Conservation (phyloP, 495 filamentous ascomycete species). For the Penicillium lagena region DNA sequence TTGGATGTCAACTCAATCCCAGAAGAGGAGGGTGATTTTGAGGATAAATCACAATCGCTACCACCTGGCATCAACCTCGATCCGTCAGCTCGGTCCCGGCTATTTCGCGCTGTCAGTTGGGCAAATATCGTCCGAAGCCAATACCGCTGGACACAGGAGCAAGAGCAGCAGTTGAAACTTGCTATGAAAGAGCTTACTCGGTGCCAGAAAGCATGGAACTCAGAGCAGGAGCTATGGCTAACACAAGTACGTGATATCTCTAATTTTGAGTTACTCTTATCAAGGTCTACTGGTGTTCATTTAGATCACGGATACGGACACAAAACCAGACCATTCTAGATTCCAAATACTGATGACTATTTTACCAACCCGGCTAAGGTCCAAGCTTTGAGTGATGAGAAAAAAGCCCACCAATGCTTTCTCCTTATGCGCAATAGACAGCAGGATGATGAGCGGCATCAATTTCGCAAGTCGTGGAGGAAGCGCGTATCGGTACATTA, state of each 20-base stretch:
- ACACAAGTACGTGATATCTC: constrained; percentile 22
- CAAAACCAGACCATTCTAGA: too few species aligned
- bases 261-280: neutral
- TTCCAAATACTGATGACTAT: neutral
- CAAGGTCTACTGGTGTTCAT: too few species aligned
- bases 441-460: constrained; percentile 30
- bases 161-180: constrained; percentile 24
- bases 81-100: constrained; percentile 6
- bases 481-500: constrained; percentile 15
- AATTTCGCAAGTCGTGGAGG: constrained; percentile 35
- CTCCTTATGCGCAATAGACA: constrained; percentile 29
- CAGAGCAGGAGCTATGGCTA: constrained; percentile 38
- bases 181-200: constrained; percentile 24
- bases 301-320: too few species aligned
- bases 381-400: constrained; percentile 30
- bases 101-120: constrained; percentile 27
- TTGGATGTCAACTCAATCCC: too few species aligned
- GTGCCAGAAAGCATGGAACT: constrained; percentile 40
- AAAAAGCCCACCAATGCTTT: constrained; percentile 31
- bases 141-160: constrained; percentile 29
- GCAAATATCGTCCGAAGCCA: constrained; percentile 24
- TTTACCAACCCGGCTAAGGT: constrained; percentile 14
- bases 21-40: too few species aligned
- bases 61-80: neutral
- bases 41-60: neutral